A percentile compares a stretch with the other conserved stretches of the same genome.
Conservation (phyloP, 2,329 filamentous ascomycete species). For the Nakataea oryzae region DNA sequence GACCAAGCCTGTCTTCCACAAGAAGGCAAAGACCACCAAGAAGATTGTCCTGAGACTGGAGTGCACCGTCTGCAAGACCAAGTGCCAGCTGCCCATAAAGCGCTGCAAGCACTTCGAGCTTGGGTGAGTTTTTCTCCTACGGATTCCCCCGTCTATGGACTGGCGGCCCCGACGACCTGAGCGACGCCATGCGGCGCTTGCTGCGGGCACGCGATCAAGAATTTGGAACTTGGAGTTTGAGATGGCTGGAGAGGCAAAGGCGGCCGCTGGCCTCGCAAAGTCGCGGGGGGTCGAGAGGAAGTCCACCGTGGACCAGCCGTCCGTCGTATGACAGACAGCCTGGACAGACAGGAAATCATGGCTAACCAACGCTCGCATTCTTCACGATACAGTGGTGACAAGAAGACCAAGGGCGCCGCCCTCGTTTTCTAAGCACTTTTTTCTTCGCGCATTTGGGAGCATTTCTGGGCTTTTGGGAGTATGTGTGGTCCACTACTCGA, state of each 20-base stretch:
- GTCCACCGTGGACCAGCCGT: background rate
- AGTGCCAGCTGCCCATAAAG: constrained; percentile 96
- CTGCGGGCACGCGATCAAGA: too few relatives aligned
- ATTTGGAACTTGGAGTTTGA: too few relatives aligned
- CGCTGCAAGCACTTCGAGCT: constrained; percentile 99
- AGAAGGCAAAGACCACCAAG: constrained; percentile 99
- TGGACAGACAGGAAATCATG: background rate
- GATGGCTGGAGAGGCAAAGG: background rate
- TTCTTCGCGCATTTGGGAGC: constrained; percentile 2
- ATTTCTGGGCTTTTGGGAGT: constrained; percentile 4
- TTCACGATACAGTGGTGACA: constrained; percentile 70
- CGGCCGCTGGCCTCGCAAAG: too few relatives aligned
- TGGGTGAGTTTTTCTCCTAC: constrained; percentile 58
- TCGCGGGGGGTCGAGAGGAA: background rate
- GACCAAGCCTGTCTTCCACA: constrained; percentile 99
- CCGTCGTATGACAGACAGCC: background rate
- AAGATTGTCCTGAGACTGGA: constrained; percentile 98
- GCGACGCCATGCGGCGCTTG: too few relatives aligned
- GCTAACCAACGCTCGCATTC: constrained; percentile 1
- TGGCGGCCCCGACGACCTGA: too few relatives aligned
- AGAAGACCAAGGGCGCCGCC: constrained; percentile 99
- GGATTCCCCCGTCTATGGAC: too few relatives aligned
- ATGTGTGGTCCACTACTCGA: background rate
- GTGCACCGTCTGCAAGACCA: constrained; percentile 96
- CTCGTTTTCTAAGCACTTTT: constrained; percentile 80